These are phyloP conservation scores for Lecanicillium sp. DNA, from an alignment of 2,329 filamentous ascomycete genomes.

Conservation along the genomic window DNA sequence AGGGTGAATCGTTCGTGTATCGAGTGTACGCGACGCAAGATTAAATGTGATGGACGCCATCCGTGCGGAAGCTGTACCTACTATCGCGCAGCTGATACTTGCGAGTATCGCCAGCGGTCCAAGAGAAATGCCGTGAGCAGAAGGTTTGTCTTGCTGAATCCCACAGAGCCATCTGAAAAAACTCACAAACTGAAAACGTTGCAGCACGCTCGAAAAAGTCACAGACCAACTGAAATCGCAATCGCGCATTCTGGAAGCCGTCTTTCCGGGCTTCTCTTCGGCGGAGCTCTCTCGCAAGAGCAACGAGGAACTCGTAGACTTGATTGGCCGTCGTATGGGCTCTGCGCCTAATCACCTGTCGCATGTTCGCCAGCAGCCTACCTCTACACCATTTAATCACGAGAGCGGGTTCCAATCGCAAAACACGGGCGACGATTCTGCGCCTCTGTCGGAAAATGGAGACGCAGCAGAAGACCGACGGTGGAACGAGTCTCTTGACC, in stretches of 20 bases:
- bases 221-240: slow-evolving; percentile 16
- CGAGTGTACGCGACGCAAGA: slow-evolving; percentile 19
- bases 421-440: slow-evolving; percentile 13
- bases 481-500: slow-evolving; percentile 20
- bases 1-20: slow-evolving; percentile 17
- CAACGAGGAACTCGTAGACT: slow-evolving; percentile 13
- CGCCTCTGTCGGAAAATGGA: slow-evolving; percentile 17
- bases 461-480: slow-evolving; percentile 18
- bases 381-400: not conserved
- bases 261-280: slow-evolving; percentile 14
- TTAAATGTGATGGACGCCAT: slow-evolving; percentile 32
- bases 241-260: slow-evolving; percentile 13
- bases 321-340: slow-evolving; percentile 6
- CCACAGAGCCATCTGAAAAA: not conserved
- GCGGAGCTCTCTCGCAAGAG: slow-evolving; percentile 14
- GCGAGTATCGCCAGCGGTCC: slow-evolving; percentile 21
- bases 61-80: slow-evolving; percentile 29
- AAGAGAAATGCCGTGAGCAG: slow-evolving; percentile 21
- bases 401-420: too few species aligned
- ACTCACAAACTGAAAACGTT: not conserved
- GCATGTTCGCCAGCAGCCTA: not conserved
- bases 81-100: slow-evolving; percentile 17
- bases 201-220: slow-evolving; percentile 17
- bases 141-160: slow-evolving; percentile 14
- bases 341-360: not conserved